These are phyloP conservation scores for Kuraishia floccosa DNA, from an alignment of 805 yeast species.

Conservation along the genomic window DNA sequence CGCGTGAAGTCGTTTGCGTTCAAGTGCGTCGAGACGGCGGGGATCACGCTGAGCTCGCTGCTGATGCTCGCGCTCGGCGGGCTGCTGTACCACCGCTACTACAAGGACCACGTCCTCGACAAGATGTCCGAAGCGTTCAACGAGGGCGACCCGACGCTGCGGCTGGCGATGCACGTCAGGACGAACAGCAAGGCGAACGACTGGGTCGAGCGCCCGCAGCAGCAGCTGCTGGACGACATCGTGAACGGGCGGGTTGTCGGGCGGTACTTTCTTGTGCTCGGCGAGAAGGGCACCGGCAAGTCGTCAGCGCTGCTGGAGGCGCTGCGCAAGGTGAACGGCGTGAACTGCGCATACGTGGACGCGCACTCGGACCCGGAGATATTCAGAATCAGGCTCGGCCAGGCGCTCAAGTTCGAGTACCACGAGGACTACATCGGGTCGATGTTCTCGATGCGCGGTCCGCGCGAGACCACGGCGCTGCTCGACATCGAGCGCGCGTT, in stretches of 20 bases:
- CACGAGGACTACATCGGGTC: conserved; percentile 81
- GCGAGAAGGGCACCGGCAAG: conserved; percentile 85
- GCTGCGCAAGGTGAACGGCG: conserved; percentile 50
- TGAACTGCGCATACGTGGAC: conserved; percentile 59
- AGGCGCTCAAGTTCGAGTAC: conserved; percentile 61
- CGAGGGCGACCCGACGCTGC: conserved; percentile 53
- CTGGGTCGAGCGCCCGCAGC: conserved; percentile 70
- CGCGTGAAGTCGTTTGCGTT: conserved; percentile 9
- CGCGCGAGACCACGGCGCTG: conserved; percentile 74
- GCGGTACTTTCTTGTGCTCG: conserved; percentile 59
- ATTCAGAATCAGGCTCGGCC: conserved; percentile 64
- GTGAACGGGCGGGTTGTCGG: conserved; percentile 56
- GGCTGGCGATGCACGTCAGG: conserved; percentile 40
- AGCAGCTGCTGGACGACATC: conserved; percentile 49
- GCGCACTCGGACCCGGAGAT: conserved; percentile 84
- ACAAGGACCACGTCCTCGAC: conserved; percentile 43
- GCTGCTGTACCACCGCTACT: conserved; percentile 51
- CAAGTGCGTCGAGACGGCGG: conserved; percentile 55
- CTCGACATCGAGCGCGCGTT: conserved; percentile 79
- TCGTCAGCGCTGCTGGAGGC: conserved; percentile 66
- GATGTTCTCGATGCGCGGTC: conserved; percentile 70
- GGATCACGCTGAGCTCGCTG: conserved; percentile 60
- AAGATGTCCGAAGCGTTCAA: conserved; percentile 63
- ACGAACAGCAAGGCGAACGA: conserved; percentile 23
- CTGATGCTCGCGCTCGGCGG: conserved; percentile 66